phyloP scores from a whole-genome alignment of 2,329 filamentous ascomycete species.

The Curvularia eragrostidis region DNA sequence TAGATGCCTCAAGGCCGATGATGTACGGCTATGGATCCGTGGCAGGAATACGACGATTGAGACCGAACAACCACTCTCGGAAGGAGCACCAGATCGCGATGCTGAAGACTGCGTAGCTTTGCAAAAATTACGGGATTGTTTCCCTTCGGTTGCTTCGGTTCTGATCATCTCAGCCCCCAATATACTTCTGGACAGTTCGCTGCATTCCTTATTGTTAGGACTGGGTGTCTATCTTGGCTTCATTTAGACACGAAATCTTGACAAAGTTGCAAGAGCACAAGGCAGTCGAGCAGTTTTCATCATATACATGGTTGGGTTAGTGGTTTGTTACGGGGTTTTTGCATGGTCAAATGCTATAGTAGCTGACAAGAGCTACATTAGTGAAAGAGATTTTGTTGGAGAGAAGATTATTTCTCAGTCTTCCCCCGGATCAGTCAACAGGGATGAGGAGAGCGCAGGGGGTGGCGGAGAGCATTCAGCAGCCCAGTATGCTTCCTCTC shows the following conservation, averaged over 20 bases:
- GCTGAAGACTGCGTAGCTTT: background rate
- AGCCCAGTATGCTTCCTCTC: background rate
- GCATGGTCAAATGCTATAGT: background rate
- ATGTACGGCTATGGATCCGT: conserved; percentile 1
- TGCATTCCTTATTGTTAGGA: background rate
- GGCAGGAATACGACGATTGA: background rate
- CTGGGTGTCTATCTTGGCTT: conserved; percentile 4
- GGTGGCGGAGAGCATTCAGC: background rate
- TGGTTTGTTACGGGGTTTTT: background rate
- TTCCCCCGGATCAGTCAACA: background rate
- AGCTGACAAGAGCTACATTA: background rate
- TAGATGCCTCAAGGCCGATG: background rate
- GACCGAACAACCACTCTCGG: background rate
- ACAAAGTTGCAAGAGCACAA: background rate
- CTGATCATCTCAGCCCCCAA: background rate
- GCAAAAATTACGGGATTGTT: background rate
- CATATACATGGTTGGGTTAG: background rate
- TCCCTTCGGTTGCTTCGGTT: background rate
- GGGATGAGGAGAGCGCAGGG: background rate
- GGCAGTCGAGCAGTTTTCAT: conserved; percentile 1
- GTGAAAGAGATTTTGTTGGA: background rate
- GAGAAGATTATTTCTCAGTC: background rate
- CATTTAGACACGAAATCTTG: conserved; percentile 1
- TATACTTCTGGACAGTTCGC: background rate
- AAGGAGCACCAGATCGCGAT: background rate